Base-by-base conservation (phyloP, 805 yeast genomes). In the Saccharomycopsis selenospora region DNA sequence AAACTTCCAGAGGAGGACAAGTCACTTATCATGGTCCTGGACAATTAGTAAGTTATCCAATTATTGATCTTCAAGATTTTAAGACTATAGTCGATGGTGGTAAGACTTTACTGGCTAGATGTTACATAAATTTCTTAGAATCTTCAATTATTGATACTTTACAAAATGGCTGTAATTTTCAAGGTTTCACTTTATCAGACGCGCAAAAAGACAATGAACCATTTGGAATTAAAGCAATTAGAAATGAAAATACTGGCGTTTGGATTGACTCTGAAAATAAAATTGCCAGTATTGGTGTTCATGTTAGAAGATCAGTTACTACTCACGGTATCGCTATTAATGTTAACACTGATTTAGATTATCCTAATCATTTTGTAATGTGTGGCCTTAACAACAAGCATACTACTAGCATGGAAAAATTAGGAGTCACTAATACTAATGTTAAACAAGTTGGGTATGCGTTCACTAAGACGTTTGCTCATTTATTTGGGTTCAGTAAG, bases 11-110 rank as follows among this genome's bases (percentile, higher is more conserved):
- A 53, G 99, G 99, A 13, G 99, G 99, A 0, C 95, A 93, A 61
- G 79, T 93, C 1, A 93, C 99, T 0, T 93, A 86, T 71, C 99
- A 93, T 66, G 98, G 98, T 0, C 85, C 93, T 1, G 99, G 99
- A 0, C 99, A 93, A 64, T 61, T 88, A 33, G 96, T 90, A 2
- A 79, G 87, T 3, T 93, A 91, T 60, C 81, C 93, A 8, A 73
- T 93, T 1, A 47, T 85, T 26, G 90, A 93, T 62, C 67, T 93
- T 47, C 72, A 74, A 54, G 72, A 75, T 27, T 84, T 85, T 57
- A 57, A 66, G 13, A 25, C 36, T 7, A 36, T 13, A n/a, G 24
- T n/a, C 14, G 36, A 38, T n/a, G 33, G 20, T 20, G 24, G 36
- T 11, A 28, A 22, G 8, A 22, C 43, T 44, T 66, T 85, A 42